Conservation (phyloP, 176 grass and related monocot species). For the Triticum monococcum region DNA sequence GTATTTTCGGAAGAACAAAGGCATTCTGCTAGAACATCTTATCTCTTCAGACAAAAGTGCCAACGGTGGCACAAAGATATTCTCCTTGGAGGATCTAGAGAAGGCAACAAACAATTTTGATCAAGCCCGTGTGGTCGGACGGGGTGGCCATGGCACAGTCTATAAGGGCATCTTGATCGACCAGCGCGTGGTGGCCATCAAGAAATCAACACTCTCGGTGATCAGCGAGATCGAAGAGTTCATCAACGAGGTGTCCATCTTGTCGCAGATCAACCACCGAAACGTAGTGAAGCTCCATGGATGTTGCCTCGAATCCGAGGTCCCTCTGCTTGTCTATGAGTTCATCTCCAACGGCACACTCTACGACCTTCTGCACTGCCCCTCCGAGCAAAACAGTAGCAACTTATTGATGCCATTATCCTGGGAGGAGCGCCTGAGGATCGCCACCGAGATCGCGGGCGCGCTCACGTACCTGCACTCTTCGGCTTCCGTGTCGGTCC, state of each 20-base stretch:
- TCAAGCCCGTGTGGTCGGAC: background rate
- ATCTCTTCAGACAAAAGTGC: background rate
- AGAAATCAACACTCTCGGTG: background rate
- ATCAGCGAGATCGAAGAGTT: background rate
- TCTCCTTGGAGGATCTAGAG: slow-evolving; percentile 18
- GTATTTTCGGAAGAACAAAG: slow-evolving; percentile 27
- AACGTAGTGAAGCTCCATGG: slow-evolving; percentile 34
- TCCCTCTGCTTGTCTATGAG: slow-evolving; percentile 22
- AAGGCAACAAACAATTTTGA: slow-evolving; percentile 33
- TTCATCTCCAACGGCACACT: slow-evolving; percentile 35
- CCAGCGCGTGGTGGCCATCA: slow-evolving; percentile 34
- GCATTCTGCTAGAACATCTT: slow-evolving; percentile 17
- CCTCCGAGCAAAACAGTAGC: background rate
- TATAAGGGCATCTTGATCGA: slow-evolving; percentile 21
- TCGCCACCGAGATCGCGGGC: background rate
- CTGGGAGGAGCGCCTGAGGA: slow-evolving; percentile 11
- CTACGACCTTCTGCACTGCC: slow-evolving; percentile 11
- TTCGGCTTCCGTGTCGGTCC: background rate
- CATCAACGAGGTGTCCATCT: slow-evolving; percentile 34
- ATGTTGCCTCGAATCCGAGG: slow-evolving; percentile 23
- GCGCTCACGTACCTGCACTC: slow-evolving; percentile 20
- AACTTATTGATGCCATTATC: background rate
- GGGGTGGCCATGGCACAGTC: slow-evolving; percentile 21
- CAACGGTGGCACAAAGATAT: slow-evolving; percentile 14
- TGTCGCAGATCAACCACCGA: slow-evolving; percentile 20